Percentiles rank a stretch among this genome's conserved stretches.
Conservation (phyloP, 2,329 filamentous ascomycete genomes). For the Exutisphaerella laricina region DNA sequence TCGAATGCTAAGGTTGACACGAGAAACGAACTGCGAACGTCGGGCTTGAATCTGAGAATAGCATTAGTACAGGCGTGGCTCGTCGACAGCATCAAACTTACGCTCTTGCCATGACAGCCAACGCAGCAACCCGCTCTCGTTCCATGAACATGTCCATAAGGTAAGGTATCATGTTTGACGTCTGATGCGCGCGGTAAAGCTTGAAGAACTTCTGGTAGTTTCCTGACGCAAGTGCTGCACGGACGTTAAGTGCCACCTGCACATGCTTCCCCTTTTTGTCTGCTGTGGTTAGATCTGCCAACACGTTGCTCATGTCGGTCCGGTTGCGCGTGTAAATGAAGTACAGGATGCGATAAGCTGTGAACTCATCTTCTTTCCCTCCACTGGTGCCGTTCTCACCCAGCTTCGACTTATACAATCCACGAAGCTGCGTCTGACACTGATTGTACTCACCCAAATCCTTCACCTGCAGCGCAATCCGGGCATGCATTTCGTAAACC, state of each 20-base stretch:
- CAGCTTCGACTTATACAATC: constrained; percentile 78
- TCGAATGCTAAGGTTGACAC: constrained; percentile 96
- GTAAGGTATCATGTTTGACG: constrained; percentile 78
- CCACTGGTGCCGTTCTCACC: constrained; percentile 64
- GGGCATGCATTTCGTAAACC: constrained; percentile 95
- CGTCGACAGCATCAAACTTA: constrained; percentile 49
- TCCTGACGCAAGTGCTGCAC: constrained; percentile 83
- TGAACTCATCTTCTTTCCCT: constrained; percentile 90
- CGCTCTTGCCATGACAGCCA: constrained; percentile 93
- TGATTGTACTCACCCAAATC: constrained; percentile 99
- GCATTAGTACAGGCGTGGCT: not conserved
- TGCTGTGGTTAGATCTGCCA: constrained; percentile 97
- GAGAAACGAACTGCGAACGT: constrained; percentile 82
- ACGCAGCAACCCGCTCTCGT: constrained; percentile 82
- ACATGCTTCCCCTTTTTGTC: constrained; percentile 82
- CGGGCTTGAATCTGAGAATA: constrained; percentile 73
- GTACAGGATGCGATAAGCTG: constrained; percentile 99
- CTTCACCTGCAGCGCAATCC: constrained; percentile 95
- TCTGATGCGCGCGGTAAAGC: constrained; percentile 78
- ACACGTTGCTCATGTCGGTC: constrained; percentile 93
- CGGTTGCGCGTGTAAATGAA: constrained; percentile 99
- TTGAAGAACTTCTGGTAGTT: constrained; percentile 99
- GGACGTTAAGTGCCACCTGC: constrained; percentile 85
- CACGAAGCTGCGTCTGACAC: constrained; percentile 96
- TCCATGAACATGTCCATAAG: constrained; percentile 99